Percentiles rank a stretch among this genome's conserved stretches.
phyloP scores from a whole-genome alignment of 305 asterid species.

The Solanum chacoense region DNA sequence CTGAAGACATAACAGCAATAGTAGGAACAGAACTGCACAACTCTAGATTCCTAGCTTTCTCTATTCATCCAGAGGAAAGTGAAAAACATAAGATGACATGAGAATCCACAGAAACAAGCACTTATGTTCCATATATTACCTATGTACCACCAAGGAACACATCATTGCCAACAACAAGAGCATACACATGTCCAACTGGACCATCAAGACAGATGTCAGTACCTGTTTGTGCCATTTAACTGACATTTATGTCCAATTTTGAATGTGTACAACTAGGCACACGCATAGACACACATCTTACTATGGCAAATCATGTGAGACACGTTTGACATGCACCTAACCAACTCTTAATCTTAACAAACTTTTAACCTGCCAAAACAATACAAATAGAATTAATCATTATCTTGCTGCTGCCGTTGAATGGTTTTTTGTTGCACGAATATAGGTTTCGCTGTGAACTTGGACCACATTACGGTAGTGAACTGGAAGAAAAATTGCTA shows the following conservation, averaged over 20 bases:
- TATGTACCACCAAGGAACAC: constrained; percentile 79
- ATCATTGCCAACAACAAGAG: constrained; percentile 72
- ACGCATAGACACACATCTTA: background rate
- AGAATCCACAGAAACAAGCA: background rate
- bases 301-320: background rate
- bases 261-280: background rate
- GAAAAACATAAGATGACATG: background rate
- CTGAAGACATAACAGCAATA: constrained; percentile 23
- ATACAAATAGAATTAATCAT: background rate
- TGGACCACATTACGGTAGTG: background rate
- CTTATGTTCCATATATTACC: constrained; percentile 27
- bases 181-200: constrained; percentile 88
- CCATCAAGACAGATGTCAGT: constrained; percentile 72
- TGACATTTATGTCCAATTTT: too few species aligned
- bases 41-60: background rate
- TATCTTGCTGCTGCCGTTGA: background rate
- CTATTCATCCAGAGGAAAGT: background rate
- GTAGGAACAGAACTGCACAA: background rate
- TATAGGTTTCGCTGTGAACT: background rate
- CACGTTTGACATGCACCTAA: background rate
- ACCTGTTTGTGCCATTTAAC: constrained; percentile 31
- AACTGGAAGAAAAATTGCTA: background rate
- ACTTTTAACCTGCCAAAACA: background rate
- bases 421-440: background rate
- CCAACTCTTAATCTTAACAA: background rate